Evolutionary conservation across 2,329 filamentous ascomycete species (phyloP), one percentile per base, ranked within the genome.

Genomic region (Magnaporthiopsis incrustans): DNA sequence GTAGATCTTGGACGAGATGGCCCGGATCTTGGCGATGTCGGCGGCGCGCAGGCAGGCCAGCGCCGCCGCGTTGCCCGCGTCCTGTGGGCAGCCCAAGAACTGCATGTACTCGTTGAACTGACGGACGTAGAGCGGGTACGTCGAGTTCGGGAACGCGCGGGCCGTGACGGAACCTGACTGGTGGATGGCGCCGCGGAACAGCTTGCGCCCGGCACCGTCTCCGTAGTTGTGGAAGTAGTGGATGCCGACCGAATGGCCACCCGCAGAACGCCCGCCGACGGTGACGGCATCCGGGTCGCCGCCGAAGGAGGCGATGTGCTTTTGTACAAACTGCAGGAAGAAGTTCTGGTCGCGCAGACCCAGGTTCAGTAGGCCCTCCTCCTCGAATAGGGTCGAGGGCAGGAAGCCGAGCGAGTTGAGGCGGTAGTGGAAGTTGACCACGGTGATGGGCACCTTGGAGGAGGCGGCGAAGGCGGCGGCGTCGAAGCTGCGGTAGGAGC

Each of bases 1-100:
- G 59, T 73, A 78, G 2, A 77, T 71, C 7, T 27, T 53, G 10
- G 56, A 44, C 27, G 60, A 62, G 26, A 53, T 53, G 10, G 50
- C 25, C 4, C 60, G 60, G 26, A 62, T 57, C 26, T 27, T 32
- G 8, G 30, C 44, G 18, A 50, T 56, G 8, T 44, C 27, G 8
- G 26, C 27, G 7, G 38, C 38, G 25, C 35, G 33, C 38, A 62
- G 44, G 25, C 60, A 62, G 38, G 60, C 60, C 10, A 62, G 26
- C 50, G 35, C 27, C 10, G 60, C 60, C 60, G 57, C 44, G 18
- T 62, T 53, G 11, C 50, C 60, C 27, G 12, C 15, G 27, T 62
- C 44, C 30, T 32, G 38, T 3, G 60, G 22, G 44, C 60, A 62
- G 14, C 33, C 60, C 22, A 32, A n/a, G 15, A 30, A 32, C 60